Percentiles rank a stretch among this genome's conserved stretches.
Conservation (phyloP, 2,329 filamentous ascomycete genomes). For the Aspergillus calidoustus region DNA sequence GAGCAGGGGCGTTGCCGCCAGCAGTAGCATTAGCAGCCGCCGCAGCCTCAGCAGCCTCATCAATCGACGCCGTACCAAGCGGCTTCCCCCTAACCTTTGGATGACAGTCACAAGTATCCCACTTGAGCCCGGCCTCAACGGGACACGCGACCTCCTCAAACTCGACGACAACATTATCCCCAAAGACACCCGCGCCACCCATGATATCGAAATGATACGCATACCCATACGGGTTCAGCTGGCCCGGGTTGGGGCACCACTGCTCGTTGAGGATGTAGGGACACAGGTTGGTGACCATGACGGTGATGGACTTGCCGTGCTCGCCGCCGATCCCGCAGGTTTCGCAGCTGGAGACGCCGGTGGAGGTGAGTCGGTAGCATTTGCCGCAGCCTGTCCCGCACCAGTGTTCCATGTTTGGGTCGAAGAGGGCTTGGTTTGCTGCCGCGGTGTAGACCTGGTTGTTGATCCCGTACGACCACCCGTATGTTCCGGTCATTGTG, state of each 20-base stretch:
- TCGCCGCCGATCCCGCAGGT: conserved; percentile 29
- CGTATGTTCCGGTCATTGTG: conserved; percentile 5
- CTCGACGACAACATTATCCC: conserved; percentile 19
- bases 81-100: not conserved
- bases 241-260: conserved; percentile 12
- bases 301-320: conserved; percentile 29
- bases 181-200: conserved; percentile 1
- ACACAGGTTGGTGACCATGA: conserved; percentile 24
- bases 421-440: conserved; percentile 30
- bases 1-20: no score
- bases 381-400: conserved; percentile 32
- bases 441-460: conserved; percentile 29
- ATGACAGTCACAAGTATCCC: conserved; percentile 16
- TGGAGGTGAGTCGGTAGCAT: conserved; percentile 32
- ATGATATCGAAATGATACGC: conserved; percentile 17
- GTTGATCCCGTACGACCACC: conserved; percentile 10
- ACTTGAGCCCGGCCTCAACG: not conserved
- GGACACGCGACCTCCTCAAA: conserved; percentile 13
- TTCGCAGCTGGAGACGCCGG: conserved; percentile 23
- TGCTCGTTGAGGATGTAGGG: conserved; percentile 13
- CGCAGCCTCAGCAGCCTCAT: not conserved
- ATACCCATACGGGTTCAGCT: conserved; percentile 11
- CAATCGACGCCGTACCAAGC: not conserved
- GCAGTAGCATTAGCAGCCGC: not conserved
- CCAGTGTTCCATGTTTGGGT: conserved; percentile 27